Conservation (phyloP, 257 asterid species). For the Lycium ferocissimum region DNA sequence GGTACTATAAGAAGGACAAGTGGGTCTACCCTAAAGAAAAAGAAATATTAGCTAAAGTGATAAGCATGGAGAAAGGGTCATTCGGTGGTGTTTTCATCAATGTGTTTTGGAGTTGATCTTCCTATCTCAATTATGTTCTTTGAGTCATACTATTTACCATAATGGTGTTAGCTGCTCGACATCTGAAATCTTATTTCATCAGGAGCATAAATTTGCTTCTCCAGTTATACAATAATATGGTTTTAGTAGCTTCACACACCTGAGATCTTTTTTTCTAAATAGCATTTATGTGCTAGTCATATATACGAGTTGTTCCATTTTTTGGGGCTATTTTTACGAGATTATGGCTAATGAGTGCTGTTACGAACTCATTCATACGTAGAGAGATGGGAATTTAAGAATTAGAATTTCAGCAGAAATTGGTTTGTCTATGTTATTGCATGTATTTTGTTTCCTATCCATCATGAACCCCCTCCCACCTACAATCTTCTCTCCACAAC, state of each 20-base stretch:
- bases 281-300: neutral
- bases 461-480: neutral
- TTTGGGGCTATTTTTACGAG: neutral
- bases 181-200: neutral
- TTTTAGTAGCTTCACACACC: neutral
- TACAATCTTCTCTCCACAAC: neutral
- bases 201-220: neutral
- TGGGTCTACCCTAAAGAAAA: too few species aligned
- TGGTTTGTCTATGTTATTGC: neutral
- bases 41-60: too few species aligned
- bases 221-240: neutral
- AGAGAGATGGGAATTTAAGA: neutral
- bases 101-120: neutral
- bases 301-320: neutral
- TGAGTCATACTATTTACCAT: neutral
- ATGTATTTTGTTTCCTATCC: neutral
- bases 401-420: neutral
- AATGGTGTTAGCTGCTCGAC: neutral
- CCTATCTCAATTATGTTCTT: conserved; percentile 14
- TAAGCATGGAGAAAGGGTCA: too few species aligned
- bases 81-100: neutral
- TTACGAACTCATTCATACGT: neutral
- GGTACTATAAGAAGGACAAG: too few species aligned
- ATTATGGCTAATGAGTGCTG: neutral
- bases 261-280: neutral